Conservation (phyloP, 75 land plant genomes). For the Pinus tabuliformis region DNA sequence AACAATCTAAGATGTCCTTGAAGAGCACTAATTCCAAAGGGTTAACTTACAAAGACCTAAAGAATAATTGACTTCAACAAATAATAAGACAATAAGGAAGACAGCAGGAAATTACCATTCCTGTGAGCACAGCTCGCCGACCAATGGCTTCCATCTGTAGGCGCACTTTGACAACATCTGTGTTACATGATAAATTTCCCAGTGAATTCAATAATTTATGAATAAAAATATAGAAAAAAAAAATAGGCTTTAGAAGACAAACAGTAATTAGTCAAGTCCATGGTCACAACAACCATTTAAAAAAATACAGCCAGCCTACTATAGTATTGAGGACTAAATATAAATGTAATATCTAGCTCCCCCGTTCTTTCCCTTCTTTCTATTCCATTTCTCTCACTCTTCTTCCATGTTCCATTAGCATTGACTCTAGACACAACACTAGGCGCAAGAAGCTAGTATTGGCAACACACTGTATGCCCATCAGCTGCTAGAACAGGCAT, state of each 20-base stretch:
- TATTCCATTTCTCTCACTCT: background rate
- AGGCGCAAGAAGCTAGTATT: too few species aligned
- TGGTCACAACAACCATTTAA: background rate
- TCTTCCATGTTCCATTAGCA: background rate
- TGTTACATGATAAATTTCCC: slow-evolving; percentile 9
- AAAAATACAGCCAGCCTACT: background rate
- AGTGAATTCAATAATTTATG: background rate
- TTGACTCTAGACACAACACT: background rate
- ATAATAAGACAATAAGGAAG: background rate
- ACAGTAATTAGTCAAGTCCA: background rate
- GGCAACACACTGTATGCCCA: too few species aligned
- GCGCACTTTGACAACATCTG: slow-evolving; percentile 92
- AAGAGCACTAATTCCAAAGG: background rate
- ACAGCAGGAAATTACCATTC: slow-evolving; percentile 48
- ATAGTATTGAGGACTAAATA: background rate
- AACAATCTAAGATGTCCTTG: background rate
- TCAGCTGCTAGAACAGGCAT: background rate
- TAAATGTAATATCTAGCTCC: background rate
- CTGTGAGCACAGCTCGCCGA: slow-evolving; percentile 49
- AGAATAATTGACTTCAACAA: background rate
- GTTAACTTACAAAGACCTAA: background rate
- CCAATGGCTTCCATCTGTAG: slow-evolving; percentile 84
- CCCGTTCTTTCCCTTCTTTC: background rate
- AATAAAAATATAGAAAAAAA: background rate
- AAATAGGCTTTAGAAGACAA: background rate